phyloP scores from a whole-genome alignment of 495 filamentous ascomycete genomes.

The Podospora conica region DNA sequence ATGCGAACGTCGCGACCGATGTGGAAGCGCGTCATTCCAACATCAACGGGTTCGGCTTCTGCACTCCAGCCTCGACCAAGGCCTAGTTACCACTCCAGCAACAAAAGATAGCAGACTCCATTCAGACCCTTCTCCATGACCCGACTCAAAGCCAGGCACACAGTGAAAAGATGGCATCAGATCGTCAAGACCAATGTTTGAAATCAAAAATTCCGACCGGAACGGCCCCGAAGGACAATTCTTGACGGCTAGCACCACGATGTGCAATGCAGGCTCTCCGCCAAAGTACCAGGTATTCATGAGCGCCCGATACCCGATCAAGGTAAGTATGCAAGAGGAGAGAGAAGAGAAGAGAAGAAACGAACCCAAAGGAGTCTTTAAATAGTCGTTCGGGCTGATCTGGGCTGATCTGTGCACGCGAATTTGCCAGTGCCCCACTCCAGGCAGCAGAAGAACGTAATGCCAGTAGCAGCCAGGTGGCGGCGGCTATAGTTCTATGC shows the following conservation, averaged over 20 bases:
- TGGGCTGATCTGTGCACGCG: constrained; percentile 2
- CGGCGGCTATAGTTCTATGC: no score
- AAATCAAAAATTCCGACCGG: constrained; percentile 30
- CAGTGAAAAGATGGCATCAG: constrained; percentile 18
- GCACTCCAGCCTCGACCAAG: no score
- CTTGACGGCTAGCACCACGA: constrained; percentile 6
- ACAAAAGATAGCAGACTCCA: no score
- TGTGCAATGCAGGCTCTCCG: constrained; percentile 7
- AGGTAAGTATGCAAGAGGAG: constrained; percentile 32
- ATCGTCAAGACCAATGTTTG: not conserved
- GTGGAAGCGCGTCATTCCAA: no score
- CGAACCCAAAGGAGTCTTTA: no score
- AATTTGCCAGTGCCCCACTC: not conserved
- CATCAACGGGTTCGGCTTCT: no score
- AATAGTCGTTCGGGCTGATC: no score
- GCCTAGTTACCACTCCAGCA: no score
- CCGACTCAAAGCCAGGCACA: constrained; percentile 13
- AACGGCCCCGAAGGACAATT: constrained; percentile 31
- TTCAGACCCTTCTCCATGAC: constrained; percentile 18
- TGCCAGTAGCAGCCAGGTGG: not conserved
- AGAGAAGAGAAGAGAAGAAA: not conserved
- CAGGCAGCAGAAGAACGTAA: not conserved
- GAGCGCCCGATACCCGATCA: constrained; percentile 24
- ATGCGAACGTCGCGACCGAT: no score
- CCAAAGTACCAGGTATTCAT: constrained; percentile 18